Evolutionary conservation across 164 flowering plant genomes (phyloP).

Genomic region (Kalanchoe fedtschenkoi): DNA sequence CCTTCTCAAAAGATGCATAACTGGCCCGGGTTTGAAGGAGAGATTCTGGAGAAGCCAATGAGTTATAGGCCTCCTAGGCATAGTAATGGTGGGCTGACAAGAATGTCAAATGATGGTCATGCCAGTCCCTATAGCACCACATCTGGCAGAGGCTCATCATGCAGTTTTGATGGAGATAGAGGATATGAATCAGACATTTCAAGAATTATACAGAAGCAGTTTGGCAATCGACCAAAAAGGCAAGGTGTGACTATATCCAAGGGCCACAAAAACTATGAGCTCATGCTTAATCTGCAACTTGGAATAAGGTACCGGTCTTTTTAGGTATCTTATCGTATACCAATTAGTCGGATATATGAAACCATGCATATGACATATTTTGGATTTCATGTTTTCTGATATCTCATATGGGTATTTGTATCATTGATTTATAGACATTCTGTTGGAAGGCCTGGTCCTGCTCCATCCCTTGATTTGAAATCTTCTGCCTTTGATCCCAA

Average conservation of each 20-base stretch:
- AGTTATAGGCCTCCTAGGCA: constrained; percentile 6
- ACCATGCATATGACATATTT: neutral
- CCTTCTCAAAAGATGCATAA: constrained; percentile 42
- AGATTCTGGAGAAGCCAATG: constrained; percentile 9
- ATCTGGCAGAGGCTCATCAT: neutral
- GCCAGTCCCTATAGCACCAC: constrained; percentile 14
- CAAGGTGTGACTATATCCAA: constrained; percentile 55
- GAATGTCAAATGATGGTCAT: constrained; percentile 31
- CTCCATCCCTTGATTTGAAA: constrained; percentile 53
- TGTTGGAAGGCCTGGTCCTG: constrained; percentile 71
- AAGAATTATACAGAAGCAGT: neutral
- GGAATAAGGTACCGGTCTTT: constrained; percentile 65
- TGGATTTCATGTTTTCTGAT: neutral
- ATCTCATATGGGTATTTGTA: neutral
- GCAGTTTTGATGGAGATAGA: constrained; percentile 1
- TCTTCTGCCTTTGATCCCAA: constrained; percentile 75
- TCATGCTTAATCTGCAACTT: constrained; percentile 79
- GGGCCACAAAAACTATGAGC: constrained; percentile 72
- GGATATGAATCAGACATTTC: constrained; percentile 6
- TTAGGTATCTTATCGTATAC: neutral
- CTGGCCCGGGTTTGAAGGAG: constrained; percentile 22
- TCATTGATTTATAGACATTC: constrained; percentile 53
- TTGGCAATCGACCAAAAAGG: constrained; percentile 20
- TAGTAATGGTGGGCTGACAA: constrained; percentile 14
- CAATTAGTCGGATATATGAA: neutral